These are phyloP conservation scores for Lepidopterella palustris DNA, from an alignment of 495 filamentous ascomycete species.

Conservation along the genomic window DNA sequence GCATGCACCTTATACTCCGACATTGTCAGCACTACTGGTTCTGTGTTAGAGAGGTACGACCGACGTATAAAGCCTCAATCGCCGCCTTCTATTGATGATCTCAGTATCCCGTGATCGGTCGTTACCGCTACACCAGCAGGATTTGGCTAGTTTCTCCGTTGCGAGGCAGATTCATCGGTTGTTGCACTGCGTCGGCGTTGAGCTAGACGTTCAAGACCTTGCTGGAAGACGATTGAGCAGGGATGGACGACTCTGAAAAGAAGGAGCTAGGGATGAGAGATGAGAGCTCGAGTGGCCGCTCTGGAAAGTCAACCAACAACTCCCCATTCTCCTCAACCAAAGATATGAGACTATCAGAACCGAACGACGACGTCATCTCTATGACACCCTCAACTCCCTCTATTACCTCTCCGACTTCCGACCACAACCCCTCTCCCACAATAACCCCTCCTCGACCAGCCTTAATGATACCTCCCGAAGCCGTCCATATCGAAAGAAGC, in stretches of 20 bases:
- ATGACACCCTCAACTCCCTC: slow-evolving; percentile 14
- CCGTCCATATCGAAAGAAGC: slow-evolving; percentile 55
- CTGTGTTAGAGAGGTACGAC: too few relatives aligned
- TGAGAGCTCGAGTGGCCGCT: not conserved
- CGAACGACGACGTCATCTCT: slow-evolving; percentile 21
- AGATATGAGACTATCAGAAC: slow-evolving; percentile 15
- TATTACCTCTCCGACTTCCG: slow-evolving; percentile 12
- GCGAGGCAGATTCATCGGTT: not conserved
- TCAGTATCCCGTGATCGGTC: too few relatives aligned
- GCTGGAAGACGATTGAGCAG: not conserved
- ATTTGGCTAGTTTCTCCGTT: too few relatives aligned
- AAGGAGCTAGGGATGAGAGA: not conserved
- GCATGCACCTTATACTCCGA: too few relatives aligned
- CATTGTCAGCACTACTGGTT: too few relatives aligned
- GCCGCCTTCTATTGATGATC: too few relatives aligned
- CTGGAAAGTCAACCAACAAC: not conserved
- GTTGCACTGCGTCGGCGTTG: not conserved
- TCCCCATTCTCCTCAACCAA: slow-evolving; percentile 1
- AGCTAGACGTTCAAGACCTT: not conserved
- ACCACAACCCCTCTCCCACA: not conserved
- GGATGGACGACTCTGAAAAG: not conserved
- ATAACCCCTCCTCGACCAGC: slow-evolving; percentile 10
- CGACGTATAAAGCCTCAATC: too few relatives aligned
- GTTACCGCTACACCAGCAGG: too few relatives aligned
- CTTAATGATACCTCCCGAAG: slow-evolving; percentile 21